Evolutionary conservation across 108 stramenopile species (phyloP), one percentile per base, ranked within the genome.

Genomic region (Bacterosira constricta): DNA sequence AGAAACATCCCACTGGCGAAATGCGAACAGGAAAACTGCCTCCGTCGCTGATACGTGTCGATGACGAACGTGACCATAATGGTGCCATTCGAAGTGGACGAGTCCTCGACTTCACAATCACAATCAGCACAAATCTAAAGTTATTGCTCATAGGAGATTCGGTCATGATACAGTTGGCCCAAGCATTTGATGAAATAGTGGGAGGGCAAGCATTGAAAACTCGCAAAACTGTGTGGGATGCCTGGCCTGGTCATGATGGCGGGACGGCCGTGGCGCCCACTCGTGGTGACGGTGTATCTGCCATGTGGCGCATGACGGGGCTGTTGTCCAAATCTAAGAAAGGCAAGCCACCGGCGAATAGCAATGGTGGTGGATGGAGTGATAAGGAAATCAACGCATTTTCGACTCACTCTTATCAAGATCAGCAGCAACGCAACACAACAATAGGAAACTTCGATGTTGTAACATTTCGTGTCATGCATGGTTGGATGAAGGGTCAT

Each of bases 401-500:
- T 4, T 15, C 18, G 29, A 34, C 18, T 66, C 27, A 52, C 13
- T 42, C 41, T n/a, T 42, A 42, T 42, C 15, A 42, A 7, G 36
- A 37, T n/a, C n/a, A n/a, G 15, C 3, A 11, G 10, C 1, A 11
- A 32, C 32, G 3, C 51, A 3, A n/a, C 1, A 56, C 32, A 8
- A 36, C 34, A 13, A 53, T 69, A 7, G 38, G 29, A 2, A 58
- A 9, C 27, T 83, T 79, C 55, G 82, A 83, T 44, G 78, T 31
- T 32, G 67, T 74, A 45, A 37, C 80, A 5, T 62, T 75, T 23
- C 73, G 79, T 13, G 42, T 80, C 6, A 69, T 66, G 36, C 74
- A 79, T 47, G 82, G 82, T 7, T 83, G 78, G 78, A 54, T 79
- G 63, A 15, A 31, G 29, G 17, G 69, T 25, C 26, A 69, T 15